phyloP scores from a whole-genome alignment of 257 asterid genomes.

The Solanum virginianum region DNA sequence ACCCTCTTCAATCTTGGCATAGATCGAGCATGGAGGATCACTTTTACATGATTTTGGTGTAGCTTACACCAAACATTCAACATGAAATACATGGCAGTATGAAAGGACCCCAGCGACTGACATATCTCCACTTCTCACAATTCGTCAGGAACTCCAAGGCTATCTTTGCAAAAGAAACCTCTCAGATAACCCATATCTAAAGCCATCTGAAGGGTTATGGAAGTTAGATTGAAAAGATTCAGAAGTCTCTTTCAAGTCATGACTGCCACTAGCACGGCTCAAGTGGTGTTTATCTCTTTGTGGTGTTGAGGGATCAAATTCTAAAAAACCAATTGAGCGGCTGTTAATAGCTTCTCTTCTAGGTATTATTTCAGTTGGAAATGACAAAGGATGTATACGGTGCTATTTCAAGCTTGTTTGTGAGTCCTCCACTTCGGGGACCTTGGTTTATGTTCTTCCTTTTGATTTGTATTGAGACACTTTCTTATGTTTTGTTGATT shows the following conservation, averaged over 20 bases:
- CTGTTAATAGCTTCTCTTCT: conserved; percentile 18
- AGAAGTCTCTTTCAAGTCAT: conserved; percentile 53
- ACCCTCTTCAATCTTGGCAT: conserved; percentile 51
- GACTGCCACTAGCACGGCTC: conserved; percentile 66
- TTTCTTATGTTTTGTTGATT: too few species aligned
- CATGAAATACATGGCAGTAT: conserved; percentile 85
- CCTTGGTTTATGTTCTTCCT: too few species aligned
- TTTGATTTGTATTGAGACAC: conserved; percentile 72
- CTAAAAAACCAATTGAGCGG: conserved; percentile 18
- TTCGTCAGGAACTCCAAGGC: conserved; percentile 83
- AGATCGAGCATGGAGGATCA: conserved; percentile 90
- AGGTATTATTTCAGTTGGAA: conserved; percentile 37
- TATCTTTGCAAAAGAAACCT: conserved; percentile 83
- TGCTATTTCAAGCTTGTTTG: too few species aligned
- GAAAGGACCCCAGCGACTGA: conserved; percentile 87
- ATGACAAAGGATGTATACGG: conserved; percentile 76
- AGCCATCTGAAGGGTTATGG: conserved; percentile 34
- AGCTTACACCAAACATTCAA: conserved; percentile 84
- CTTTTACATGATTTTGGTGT: conserved; percentile 67
- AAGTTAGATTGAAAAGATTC: conserved; percentile 40
- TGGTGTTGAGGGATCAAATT: conserved; percentile 32
- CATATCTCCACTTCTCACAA: conserved; percentile 80
- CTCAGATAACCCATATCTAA: conserved; percentile 73
- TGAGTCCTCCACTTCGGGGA: too few species aligned
- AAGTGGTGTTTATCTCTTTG: conserved; percentile 41